Evolutionary conservation across 805 yeast genomes (phyloP), one percentile per base, ranked within the genome.

Genomic region (Maudiozyma saulgeensis): DNA sequence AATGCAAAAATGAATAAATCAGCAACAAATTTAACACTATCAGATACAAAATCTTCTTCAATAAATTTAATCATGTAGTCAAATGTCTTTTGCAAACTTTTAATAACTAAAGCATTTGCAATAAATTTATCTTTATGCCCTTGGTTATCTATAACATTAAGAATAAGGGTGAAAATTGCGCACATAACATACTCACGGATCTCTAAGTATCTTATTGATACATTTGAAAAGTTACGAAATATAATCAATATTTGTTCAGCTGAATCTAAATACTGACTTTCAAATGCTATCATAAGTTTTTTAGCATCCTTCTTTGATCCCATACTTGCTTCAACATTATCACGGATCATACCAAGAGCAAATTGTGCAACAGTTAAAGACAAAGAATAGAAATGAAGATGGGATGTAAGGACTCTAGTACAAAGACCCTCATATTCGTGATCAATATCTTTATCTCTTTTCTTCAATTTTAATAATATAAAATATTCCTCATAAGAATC

Each of bases 1-100:
- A 52, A 56, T 4, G 63, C 54, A 49, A 48, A 58, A 18, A 58
- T 47, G 18, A 61, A 58, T 16, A 58, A 42, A 13, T 56, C 53
- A 2, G 53, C 52, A 34, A 57, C 59, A 63, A 65, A 63, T 50
- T 62, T 60, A 34, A 60, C 51, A 44, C 54, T 59, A 26, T 57
- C 60, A 41, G 53, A 46, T 15, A 54, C 45, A 25, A 50, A 39
- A 16, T 43, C 46, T 45, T 54, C 55, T 28, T 46, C 45, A 31
- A 48, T 50, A n/a, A 52, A 50, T 15, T 41, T 45, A 4, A 46
- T 19, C 25, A 53, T 43, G 39, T 44, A 46, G 13, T 38, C 31
- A 41, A 45, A 46, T 2, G 56, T 45, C 6, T 31, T 45, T 8
- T 46, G 48, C 11, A 53, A 18, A 23, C 18, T 6, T 8, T 41